Percentiles rank a stretch among this genome's conserved stretches.
Conservation (phyloP, 768 basidiomycete species). For the Boletus rex-veris region DNA sequence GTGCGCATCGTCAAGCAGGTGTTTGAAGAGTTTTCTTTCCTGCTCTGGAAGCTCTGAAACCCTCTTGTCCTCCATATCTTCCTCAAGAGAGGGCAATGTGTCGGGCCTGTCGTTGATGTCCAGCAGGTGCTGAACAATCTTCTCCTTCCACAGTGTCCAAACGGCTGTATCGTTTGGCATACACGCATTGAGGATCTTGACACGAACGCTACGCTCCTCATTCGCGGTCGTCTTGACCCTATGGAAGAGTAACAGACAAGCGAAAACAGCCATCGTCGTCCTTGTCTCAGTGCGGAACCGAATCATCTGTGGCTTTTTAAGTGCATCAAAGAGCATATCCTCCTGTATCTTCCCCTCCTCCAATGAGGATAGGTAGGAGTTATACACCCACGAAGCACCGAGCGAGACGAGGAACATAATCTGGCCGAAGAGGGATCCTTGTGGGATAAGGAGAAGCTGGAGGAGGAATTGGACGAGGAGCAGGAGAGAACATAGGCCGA, state of each 20-base stretch:
- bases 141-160: conserved; percentile 21
- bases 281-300: conserved; percentile 12
- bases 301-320: conserved; percentile 1
- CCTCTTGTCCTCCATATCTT: not conserved
- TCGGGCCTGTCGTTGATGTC: not conserved
- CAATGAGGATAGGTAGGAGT: conserved; percentile 32
- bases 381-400: conserved; percentile 32
- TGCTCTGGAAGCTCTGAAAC: not conserved
- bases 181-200: conserved; percentile 13
- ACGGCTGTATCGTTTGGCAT: conserved; percentile 19
- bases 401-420: conserved; percentile 31
- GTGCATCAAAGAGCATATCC: conserved; percentile 11
- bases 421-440: conserved; percentile 33
- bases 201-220: not conserved
- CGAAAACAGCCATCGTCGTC: conserved; percentile 9
- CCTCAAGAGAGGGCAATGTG: not conserved
- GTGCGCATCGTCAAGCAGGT: conserved; percentile 16
- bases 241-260: conserved; percentile 3
- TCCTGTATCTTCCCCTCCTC: conserved; percentile 22
- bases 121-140: conserved; percentile 17
- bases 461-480: conserved; percentile 29
- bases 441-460: conserved; percentile 33
- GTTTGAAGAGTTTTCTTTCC: conserved; percentile 3
- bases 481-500: conserved; percentile 26
- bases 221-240: not conserved